Evolutionary conservation across 805 yeast species (phyloP).

Genomic region (Ogataea saltuana): DNA sequence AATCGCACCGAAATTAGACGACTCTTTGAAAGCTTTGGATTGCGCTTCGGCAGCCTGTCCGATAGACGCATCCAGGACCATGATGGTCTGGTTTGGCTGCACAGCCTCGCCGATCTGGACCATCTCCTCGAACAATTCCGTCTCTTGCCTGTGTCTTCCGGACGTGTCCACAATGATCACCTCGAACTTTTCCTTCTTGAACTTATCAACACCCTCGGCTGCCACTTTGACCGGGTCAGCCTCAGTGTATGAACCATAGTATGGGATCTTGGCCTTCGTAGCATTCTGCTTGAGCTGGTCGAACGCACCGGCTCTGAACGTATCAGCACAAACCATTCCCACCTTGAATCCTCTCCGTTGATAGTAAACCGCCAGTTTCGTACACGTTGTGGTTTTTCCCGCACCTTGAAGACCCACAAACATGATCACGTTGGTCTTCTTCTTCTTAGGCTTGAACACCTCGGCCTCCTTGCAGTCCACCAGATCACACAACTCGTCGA

Average conservation of each 20-base stretch:
- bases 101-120: slow-evolving; percentile 86
- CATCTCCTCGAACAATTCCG: slow-evolving; percentile 91
- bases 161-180: slow-evolving; percentile 95
- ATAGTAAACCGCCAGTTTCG: slow-evolving; percentile 92
- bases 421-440: slow-evolving; percentile 81
- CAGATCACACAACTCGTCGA: slow-evolving; percentile 84
- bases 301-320: slow-evolving; percentile 99
- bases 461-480: slow-evolving; percentile 63
- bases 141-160: slow-evolving; percentile 96
- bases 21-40: slow-evolving; percentile 90
- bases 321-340: slow-evolving; percentile 97
- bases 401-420: slow-evolving; percentile 99
- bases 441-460: slow-evolving; percentile 80
- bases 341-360: slow-evolving; percentile 92
- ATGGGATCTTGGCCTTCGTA: slow-evolving; percentile 90
- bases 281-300: slow-evolving; percentile 98
- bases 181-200: slow-evolving; percentile 88
- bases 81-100: slow-evolving; percentile 91
- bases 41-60: slow-evolving; percentile 99
- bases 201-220: slow-evolving; percentile 85
- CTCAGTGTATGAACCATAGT: slow-evolving; percentile 92
- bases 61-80: slow-evolving; percentile 96
- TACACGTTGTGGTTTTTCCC: slow-evolving; percentile 97
- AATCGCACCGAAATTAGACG: slow-evolving; percentile 91
- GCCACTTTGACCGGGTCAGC: slow-evolving; percentile 95